These are phyloP conservation scores for Rhodosorus marinus DNA, from an alignment of 23 red algal species.

Conservation along the genomic window DNA sequence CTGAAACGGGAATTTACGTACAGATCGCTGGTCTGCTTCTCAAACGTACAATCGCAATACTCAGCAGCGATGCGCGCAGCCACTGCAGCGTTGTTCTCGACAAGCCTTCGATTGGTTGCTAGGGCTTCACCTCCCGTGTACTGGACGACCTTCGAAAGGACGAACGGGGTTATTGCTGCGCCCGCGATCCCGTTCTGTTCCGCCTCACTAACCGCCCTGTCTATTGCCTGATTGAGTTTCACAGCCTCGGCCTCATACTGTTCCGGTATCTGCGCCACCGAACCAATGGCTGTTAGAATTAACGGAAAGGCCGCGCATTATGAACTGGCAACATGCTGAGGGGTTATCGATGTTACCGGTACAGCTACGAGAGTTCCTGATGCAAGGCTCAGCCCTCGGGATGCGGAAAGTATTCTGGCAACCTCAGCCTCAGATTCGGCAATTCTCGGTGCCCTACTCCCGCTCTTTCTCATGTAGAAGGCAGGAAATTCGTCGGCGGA, in stretches of 20 bases:
- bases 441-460: slow-evolving; percentile 7
- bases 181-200: background rate
- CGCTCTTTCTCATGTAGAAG: slow-evolving; percentile 32
- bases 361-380: slow-evolving; percentile 44
- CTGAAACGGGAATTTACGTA: background rate
- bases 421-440: slow-evolving; percentile 21
- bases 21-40: background rate
- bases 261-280: too few relatives aligned
- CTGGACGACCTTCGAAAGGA: slow-evolving; percentile 37
- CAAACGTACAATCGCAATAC: background rate
- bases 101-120: slow-evolving; percentile 33
- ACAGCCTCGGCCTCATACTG: slow-evolving; percentile 15
- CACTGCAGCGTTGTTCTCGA: slow-evolving; percentile 53
- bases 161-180: slow-evolving; percentile 42
- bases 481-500: slow-evolving; percentile 32
- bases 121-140: slow-evolving; percentile 37
- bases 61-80: slow-evolving; percentile 34
- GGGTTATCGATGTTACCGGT: slow-evolving; percentile 26
- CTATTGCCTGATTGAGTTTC: slow-evolving; percentile 9
- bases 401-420: slow-evolving; percentile 8
- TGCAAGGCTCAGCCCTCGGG: background rate
- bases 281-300: too few relatives aligned
- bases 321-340: too few relatives aligned
- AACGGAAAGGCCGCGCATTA: too few relatives aligned
- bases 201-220: slow-evolving; percentile 30